Conservation (phyloP, 768 basidiomycete species). For the Lentinus brumalis region DNA sequence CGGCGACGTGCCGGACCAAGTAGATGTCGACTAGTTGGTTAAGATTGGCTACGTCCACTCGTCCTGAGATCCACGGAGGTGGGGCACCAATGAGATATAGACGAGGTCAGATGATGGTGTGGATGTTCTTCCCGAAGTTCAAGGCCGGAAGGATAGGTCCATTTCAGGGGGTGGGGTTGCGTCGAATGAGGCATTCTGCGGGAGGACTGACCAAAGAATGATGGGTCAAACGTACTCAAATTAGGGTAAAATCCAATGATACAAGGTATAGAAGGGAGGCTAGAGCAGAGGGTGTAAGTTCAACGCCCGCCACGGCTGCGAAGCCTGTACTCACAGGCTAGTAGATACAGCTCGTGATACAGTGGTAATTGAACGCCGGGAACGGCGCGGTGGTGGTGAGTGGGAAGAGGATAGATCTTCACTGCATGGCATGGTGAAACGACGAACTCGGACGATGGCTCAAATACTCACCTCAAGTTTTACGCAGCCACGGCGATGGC, state of each 20-base stretch:
- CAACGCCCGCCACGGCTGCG: not conserved
- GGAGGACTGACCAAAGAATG: not conserved
- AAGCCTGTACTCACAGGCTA: slow-evolving; percentile 9
- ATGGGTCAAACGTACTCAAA: no score
- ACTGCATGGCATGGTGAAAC: no score
- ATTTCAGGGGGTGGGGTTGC: no score
- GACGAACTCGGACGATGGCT: not conserved
- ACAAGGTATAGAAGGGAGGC: not conserved
- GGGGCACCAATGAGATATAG: no score
- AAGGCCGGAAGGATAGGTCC: no score
- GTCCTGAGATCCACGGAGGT: no score
- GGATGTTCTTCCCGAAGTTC: no score
- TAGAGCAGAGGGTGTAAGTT: not conserved
- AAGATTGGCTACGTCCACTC: no score
- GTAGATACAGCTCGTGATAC: slow-evolving; percentile 12
- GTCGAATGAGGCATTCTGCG: not conserved
- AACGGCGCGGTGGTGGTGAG: not conserved
- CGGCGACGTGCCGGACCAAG: no score
- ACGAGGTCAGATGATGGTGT: no score
- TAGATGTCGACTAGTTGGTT: no score
- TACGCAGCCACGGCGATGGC: slow-evolving; percentile 28
- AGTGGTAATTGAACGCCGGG: not conserved
- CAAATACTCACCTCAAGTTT: slow-evolving; percentile 7
- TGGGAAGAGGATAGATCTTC: not conserved
- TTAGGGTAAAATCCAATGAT: no score